phyloP scores from a whole-genome alignment of 129 eudicot species.

The Dittrichia graveolens region DNA sequence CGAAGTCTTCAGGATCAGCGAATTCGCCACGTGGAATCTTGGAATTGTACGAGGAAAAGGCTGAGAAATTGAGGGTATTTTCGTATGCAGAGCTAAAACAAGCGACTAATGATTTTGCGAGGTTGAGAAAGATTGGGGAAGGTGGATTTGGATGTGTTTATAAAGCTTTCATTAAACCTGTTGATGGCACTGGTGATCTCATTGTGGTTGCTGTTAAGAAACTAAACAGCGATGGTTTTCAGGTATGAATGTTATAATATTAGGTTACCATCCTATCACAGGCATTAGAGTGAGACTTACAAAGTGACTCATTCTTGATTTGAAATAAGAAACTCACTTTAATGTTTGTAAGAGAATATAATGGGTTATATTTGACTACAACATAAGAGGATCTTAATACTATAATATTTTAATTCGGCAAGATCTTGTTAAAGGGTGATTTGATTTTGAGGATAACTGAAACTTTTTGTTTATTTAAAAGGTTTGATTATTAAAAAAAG shows the following conservation, averaged over 20 bases:
- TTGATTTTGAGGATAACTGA: neutral
- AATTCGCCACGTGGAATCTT: conserved; percentile 61
- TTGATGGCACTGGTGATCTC: conserved; percentile 59
- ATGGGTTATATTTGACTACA: no score
- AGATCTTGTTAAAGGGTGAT: no score
- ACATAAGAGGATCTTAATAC: no score
- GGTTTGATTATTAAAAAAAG: no score
- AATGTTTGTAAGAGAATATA: no score
- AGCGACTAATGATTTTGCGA: conserved; percentile 72
- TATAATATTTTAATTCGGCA: no score
- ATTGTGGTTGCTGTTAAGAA: conserved; percentile 71
- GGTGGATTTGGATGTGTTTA: conserved; percentile 96
- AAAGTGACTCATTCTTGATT: no score
- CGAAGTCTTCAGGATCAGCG: conserved; percentile 62
- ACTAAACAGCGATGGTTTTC: conserved; percentile 77
- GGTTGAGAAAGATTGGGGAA: conserved; percentile 79
- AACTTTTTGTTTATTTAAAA: no score
- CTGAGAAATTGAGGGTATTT: conserved; percentile 70
- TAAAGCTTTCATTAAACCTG: conserved; percentile 63
- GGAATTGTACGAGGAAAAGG: conserved; percentile 71
- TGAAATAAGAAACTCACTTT: no score
- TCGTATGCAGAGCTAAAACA: conserved; percentile 64
- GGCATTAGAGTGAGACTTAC: no score
- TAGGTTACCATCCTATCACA: no score
- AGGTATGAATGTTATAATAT: conserved; percentile 48